Base-by-base conservation (phyloP, 1,284 basidiomycete genomes). In the Pseudozyma flocculosa region DNA sequence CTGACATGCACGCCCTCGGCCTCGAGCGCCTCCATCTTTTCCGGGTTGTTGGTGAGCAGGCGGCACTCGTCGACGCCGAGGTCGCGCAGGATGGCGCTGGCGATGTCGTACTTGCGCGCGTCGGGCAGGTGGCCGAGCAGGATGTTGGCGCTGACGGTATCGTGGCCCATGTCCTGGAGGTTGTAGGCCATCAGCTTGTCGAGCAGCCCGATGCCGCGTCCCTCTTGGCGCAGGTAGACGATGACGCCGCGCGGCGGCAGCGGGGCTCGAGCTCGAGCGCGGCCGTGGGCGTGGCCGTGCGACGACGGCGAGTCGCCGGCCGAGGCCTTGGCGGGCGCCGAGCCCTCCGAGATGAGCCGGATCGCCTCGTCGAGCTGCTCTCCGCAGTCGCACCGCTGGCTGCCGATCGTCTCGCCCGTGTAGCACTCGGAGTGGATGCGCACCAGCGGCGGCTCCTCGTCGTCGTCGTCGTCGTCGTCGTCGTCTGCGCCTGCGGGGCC, bases 181-280 rank as follows among this genome's bases (percentile, higher is more conserved):
- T 99, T 99, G 82, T 99, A 99, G 13, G 95, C 95, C 45, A 90
- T 86, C 54, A 99, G 89, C 79, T 99, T 99, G 57, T 92, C 92
- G 34, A 97, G 81, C 4, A 99, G 82, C 0, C 95, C 95, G 64
- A 99, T 99, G 2, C 95, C 95, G 18, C 95, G 87, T n/a, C 95
- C 95, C 79, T 99, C 95, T 79, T 99, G 95, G 15, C 95, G 87
- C 61, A 99, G 85, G 80, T 99, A 99, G 54, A 98, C 85, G 53
- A 98, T 88, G 3, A 89, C 92, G n/a, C 95, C 95, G 13, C 70
- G 61, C 14, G 70, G 53, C 23, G 56, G 57, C 34, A 48, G 40
- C 17, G 26, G 11, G n/a, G n/a, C n/a, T n/a, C n/a, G n/a, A n/a
- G n/a, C n/a, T n/a, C n/a, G n/a, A 29, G 26, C 26, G 26, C 11